These are phyloP conservation scores for Pseudomassariella vexata DNA, from an alignment of 2,329 filamentous ascomycete genomes.

Conservation along the genomic window DNA sequence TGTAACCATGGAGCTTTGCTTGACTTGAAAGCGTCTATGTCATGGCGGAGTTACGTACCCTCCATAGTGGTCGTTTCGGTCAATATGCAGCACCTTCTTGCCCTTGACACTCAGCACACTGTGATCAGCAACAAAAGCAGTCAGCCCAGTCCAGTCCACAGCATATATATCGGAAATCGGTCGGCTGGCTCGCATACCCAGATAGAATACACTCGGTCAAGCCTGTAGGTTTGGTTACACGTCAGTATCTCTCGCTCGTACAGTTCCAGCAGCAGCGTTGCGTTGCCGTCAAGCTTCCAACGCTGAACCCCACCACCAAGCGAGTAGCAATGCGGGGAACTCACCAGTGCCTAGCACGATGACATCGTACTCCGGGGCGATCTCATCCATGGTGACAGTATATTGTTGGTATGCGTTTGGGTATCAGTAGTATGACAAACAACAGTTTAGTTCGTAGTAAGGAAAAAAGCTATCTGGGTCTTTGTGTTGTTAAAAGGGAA, in stretches of 20 bases:
- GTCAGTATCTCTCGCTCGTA: background rate
- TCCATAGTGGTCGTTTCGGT: constrained; percentile 97
- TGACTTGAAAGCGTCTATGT: too few relatives aligned
- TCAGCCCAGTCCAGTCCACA: constrained; percentile 6
- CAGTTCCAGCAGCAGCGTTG: constrained; percentile 20
- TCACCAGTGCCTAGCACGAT: constrained; percentile 95
- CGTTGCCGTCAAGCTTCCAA: constrained; percentile 9
- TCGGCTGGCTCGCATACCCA: constrained; percentile 58
- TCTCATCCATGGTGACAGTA: constrained; percentile 82
- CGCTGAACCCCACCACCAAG: constrained; percentile 9
- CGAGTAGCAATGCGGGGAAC: constrained; percentile 24
- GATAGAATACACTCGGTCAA: constrained; percentile 98
- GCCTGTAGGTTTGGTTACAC: constrained; percentile 46
- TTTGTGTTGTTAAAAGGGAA: too few relatives aligned
- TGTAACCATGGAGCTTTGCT: too few relatives aligned
- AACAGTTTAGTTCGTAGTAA: too few relatives aligned
- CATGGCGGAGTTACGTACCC: constrained; percentile 66
- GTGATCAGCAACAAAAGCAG: constrained; percentile 10
- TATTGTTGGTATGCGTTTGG: too few relatives aligned
- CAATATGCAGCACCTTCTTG: constrained; percentile 98
- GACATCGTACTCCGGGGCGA: constrained; percentile 97
- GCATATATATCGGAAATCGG: background rate
- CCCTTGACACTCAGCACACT: constrained; percentile 97
- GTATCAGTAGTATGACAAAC: too few relatives aligned
- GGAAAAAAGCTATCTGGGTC: too few relatives aligned